These are phyloP conservation scores for Pythium dissotocum DNA, from an alignment of 352 stramenopile species.

Conservation along the genomic window DNA sequence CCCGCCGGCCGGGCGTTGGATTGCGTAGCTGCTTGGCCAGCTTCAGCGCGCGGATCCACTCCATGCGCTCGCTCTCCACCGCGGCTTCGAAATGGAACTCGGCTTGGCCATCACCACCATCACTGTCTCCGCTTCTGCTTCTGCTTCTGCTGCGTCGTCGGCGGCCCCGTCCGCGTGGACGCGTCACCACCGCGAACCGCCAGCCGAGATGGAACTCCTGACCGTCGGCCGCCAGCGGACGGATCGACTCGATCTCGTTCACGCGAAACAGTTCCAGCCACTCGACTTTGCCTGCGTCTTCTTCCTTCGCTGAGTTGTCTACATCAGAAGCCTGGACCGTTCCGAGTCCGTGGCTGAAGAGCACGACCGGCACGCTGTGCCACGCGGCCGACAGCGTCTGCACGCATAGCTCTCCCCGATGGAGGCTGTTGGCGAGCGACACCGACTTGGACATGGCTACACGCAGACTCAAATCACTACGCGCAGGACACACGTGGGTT, in stretches of 20 bases:
- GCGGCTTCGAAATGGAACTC: slow-evolving; percentile 15
- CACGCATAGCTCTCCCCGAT: slow-evolving; percentile 21
- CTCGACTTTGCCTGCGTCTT: slow-evolving; percentile 5
- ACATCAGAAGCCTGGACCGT: background rate
- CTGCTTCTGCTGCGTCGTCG: background rate
- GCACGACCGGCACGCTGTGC: slow-evolving; percentile 13
- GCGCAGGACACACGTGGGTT: slow-evolving; percentile 4
- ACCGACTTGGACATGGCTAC: slow-evolving; percentile 16
- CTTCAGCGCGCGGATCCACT: slow-evolving; percentile 28
- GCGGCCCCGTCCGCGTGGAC: background rate
- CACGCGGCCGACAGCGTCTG: slow-evolving; percentile 1
- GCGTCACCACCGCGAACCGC: slow-evolving; percentile 10
- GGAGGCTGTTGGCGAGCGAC: slow-evolving; percentile 28
- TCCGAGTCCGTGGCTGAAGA: slow-evolving; percentile 23
- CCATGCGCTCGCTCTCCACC: slow-evolving; percentile 23
- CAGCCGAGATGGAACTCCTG: background rate
- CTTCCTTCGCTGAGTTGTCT: background rate
- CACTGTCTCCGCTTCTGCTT: background rate
- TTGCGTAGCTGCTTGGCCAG: slow-evolving; percentile 24
- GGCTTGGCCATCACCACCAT: background rate
- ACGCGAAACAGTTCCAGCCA: slow-evolving; percentile 24
- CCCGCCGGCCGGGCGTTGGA: background rate
- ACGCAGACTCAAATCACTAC: slow-evolving; percentile 4
- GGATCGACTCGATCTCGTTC: slow-evolving; percentile 15
- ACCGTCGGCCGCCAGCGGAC: background rate